Percentiles rank a stretch among this genome's conserved stretches.
These are phyloP conservation scores for Pseudogymnoascus sp. DNA, from an alignment of 2,329 filamentous ascomycete genomes.

Conservation along the genomic window DNA sequence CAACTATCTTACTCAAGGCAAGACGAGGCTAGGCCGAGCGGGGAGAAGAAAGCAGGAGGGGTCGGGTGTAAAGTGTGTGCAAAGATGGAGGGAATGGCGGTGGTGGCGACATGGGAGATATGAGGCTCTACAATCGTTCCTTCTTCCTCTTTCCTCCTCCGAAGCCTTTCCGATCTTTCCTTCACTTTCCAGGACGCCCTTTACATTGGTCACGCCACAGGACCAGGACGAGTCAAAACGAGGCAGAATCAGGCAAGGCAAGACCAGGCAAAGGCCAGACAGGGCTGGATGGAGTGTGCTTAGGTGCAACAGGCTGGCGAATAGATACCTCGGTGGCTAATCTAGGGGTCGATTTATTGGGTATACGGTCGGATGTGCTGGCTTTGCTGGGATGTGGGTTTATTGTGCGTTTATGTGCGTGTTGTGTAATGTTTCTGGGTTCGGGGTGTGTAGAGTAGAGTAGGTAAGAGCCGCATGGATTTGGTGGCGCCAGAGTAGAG, in stretches of 20 bases:
- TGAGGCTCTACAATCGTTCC: background rate
- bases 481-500: background rate
- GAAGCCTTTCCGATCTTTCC: background rate
- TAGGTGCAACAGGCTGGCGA: background rate
- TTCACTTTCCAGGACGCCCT: background rate
- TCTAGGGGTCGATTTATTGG: constrained; percentile 1
- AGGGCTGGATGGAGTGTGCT: background rate
- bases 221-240: constrained; percentile 3
- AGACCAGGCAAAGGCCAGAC: background rate
- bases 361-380: background rate
- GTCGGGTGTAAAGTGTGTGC: background rate
- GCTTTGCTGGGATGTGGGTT: background rate
- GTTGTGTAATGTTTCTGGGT: background rate
- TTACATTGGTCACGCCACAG: background rate
- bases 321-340: background rate
- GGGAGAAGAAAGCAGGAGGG: background rate
- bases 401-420: background rate
- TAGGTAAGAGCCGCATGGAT: background rate
- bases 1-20: background rate
- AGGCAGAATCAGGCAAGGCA: background rate
- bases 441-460: background rate
- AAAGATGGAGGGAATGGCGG: background rate
- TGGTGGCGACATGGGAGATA: constrained; percentile 6
- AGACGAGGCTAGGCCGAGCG: background rate
- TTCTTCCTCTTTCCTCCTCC: background rate